Evolutionary conservation across 768 basidiomycete genomes (phyloP).

Genomic region (Lyophyllum decastes): DNA sequence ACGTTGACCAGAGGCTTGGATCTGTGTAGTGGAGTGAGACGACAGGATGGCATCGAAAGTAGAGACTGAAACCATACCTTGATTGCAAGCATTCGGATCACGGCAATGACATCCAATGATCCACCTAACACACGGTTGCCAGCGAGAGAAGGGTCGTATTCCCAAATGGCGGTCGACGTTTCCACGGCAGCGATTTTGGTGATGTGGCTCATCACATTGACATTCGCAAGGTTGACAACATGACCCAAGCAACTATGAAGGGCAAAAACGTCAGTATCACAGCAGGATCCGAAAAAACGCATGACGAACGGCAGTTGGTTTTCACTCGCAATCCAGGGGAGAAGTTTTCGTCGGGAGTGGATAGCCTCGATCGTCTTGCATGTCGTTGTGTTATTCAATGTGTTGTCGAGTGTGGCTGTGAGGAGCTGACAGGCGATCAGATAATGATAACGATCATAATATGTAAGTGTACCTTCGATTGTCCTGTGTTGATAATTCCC

Average conservation of each 20-base stretch:
- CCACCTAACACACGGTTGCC: conserved; percentile 26
- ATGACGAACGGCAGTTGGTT: not conserved
- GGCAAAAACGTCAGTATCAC: not conserved
- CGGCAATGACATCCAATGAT: conserved; percentile 28
- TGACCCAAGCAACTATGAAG: not conserved
- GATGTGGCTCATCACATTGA: conserved; percentile 7
- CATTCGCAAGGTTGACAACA: not conserved
- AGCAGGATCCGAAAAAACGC: not conserved
- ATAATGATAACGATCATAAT: too few relatives aligned
- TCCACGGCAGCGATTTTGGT: conserved; percentile 26
- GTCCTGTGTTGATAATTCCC: not conserved
- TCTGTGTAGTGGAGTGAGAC: conserved; percentile 10
- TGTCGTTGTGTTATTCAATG: not conserved
- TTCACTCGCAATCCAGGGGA: not conserved
- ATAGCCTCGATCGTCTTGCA: not conserved
- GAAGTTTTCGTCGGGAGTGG: not conserved
- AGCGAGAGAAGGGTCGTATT: conserved; percentile 25
- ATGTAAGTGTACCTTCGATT: not conserved
- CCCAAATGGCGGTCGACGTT: conserved; percentile 31
- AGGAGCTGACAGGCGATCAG: too few relatives aligned
- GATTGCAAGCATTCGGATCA: conserved; percentile 26
- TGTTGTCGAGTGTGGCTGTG: not conserved
- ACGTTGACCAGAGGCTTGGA: conserved; percentile 22
- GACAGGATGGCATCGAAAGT: not conserved
- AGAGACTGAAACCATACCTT: conserved; percentile 21